Base-by-base conservation (phyloP, 805 yeast species). In the Wickerhamomyces canadensis region DNA sequence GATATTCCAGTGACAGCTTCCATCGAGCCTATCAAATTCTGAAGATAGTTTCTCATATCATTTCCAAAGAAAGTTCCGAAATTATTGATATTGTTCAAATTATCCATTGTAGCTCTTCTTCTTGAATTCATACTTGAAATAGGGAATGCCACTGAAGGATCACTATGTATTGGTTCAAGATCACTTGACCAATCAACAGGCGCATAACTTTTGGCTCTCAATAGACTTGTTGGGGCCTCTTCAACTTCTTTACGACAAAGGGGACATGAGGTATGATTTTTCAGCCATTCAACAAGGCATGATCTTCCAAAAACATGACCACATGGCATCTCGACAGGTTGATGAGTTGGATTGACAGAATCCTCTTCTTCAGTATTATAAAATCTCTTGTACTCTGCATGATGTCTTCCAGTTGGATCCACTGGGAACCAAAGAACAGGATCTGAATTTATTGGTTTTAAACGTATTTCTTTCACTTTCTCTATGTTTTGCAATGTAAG, bases 281-380 rank as follows among this genome's bases (percentile, higher is more conserved):
- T 72, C 29, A 89, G 71, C 98, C 98, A 91, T 50, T 84, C 85
- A 34, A 68, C 70, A 17, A 89, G 64, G 60, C 98, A 89, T 8
- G 79, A 73, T 41, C 78, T 71, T 6, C 98, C 97, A 66, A 91
- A 91, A 0, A 80, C 58, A 55, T 89, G 98, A 5, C 77, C 76
- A 57, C 98, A 89, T 0, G 95, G 93, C 77, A 89, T 69, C 41
- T 72, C 63, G 0, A 84, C 70, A 0, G 96, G 83, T 4, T 70
- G 59, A 55, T 91, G 96, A n/a, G n/a, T n/a, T n/a, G n/a, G n/a
- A n/a, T n/a, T n/a, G n/a, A n/a, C n/a, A n/a, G n/a, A n/a, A n/a
- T n/a, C n/a, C n/a, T n/a, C n/a, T n/a, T 27, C 34, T 7, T 18
- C 9, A 14, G 35, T 19, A 14, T 27, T 25, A 12, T 33, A 19